Percentiles rank a stretch among this genome's conserved stretches.
Conservation (phyloP, 2,329 filamentous ascomycete species). For the Pyrenochaeta sp. region DNA sequence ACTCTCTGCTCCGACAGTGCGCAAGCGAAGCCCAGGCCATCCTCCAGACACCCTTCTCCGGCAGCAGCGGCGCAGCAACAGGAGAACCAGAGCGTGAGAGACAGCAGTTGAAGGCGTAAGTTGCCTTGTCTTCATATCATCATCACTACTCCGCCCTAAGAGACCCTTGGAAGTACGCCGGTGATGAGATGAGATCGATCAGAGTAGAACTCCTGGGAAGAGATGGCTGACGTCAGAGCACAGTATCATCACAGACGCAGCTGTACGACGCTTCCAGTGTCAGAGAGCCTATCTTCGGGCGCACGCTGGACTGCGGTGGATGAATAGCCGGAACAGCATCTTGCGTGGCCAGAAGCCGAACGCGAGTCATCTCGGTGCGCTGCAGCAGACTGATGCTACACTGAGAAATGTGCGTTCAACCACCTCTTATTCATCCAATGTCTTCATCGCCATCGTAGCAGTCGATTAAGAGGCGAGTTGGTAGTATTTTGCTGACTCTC, state of each 20-base stretch:
- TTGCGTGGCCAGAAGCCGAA: slow-evolving; percentile 61
- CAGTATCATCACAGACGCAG: slow-evolving; percentile 69
- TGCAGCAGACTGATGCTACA: slow-evolving; percentile 59
- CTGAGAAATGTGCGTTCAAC: slow-evolving; percentile 57
- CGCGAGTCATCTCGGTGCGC: slow-evolving; percentile 55
- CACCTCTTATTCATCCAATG: neutral
- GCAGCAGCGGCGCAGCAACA: slow-evolving; percentile 51
- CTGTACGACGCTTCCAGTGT: slow-evolving; percentile 67
- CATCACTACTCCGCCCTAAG: neutral
- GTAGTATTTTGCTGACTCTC: slow-evolving; percentile 13
- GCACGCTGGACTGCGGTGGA: slow-evolving; percentile 67
- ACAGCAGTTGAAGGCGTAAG: slow-evolving; percentile 64
- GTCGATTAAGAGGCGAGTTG: neutral
- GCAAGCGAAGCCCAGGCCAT: slow-evolving; percentile 63
- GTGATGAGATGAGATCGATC: neutral
- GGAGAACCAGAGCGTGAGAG: slow-evolving; percentile 64
- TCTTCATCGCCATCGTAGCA: neutral
- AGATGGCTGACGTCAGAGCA: slow-evolving; percentile 29
- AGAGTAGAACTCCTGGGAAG: neutral
- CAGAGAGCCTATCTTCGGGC: slow-evolving; percentile 68
- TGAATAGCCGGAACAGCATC: slow-evolving; percentile 61
- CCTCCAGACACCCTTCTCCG: slow-evolving; percentile 62
- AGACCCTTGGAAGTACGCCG: neutral
- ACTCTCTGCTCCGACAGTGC: slow-evolving; percentile 65
- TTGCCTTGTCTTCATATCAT: slow-evolving; percentile 6